These are phyloP conservation scores for Salix udensis DNA, from an alignment of 345 rosid genomes.

Conservation along the genomic window DNA sequence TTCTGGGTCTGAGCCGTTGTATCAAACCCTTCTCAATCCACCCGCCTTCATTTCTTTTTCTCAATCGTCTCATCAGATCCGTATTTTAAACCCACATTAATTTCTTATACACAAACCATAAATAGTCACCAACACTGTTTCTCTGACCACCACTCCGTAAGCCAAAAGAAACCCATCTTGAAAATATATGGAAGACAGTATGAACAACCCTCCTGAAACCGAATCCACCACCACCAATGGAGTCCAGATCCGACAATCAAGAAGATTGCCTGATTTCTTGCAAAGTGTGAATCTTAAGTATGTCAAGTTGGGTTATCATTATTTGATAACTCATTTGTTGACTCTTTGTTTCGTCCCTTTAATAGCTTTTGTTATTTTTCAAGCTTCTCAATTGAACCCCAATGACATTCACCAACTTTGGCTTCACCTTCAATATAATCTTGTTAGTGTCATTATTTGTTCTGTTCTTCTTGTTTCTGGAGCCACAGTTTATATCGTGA, in stretches of 20 bases:
- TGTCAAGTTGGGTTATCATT: constrained; percentile 87
- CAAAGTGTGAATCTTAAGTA: constrained; percentile 84
- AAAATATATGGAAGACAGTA: not conserved
- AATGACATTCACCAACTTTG: constrained; percentile 62
- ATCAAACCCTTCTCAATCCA: constrained; percentile 9
- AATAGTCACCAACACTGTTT: not conserved
- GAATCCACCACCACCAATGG: constrained; percentile 18
- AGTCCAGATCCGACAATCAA: constrained; percentile 57
- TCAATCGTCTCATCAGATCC: not conserved
- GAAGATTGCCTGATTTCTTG: constrained; percentile 75
- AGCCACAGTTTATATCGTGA: constrained; percentile 74
- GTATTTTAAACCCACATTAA: not conserved
- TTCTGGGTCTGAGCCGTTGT: not conserved
- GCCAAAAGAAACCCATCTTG: not conserved
- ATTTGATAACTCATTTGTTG: constrained; percentile 57
- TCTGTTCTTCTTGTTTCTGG: constrained; percentile 59
- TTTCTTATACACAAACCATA: not conserved
- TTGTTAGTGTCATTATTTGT: constrained; percentile 59
- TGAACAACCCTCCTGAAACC: not conserved
- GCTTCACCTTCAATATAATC: constrained; percentile 86
- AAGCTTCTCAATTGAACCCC: constrained; percentile 57
- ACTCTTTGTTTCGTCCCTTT: constrained; percentile 70
- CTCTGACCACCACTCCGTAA: not conserved
- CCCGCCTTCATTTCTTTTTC: not conserved
- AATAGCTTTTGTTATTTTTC: constrained; percentile 49